Conservation (phyloP, 257 asterid species). For the Verbena officinalis region DNA sequence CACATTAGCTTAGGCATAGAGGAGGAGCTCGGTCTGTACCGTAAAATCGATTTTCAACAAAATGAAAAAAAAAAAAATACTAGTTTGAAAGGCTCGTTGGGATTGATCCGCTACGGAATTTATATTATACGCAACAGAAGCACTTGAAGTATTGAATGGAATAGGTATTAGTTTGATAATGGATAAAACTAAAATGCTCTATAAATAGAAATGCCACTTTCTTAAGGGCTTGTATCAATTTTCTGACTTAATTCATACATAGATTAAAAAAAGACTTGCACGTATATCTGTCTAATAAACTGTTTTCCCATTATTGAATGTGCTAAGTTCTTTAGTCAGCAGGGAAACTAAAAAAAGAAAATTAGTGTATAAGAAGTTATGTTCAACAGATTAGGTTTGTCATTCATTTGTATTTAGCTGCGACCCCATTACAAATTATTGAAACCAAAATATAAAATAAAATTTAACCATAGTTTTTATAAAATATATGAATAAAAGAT, state of each 20-base stretch:
- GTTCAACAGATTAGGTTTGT: background rate
- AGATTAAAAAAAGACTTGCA: constrained; percentile 3
- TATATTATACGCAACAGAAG: constrained; percentile 18
- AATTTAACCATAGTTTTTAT: too few species aligned
- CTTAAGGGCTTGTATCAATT: background rate
- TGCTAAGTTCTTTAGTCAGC: background rate
- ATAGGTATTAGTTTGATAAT: background rate
- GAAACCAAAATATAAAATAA: too few species aligned
- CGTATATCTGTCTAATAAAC: background rate
- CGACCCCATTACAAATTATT: too few species aligned
- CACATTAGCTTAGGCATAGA: too few species aligned
- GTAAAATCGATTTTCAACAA: too few species aligned
- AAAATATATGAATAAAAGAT: too few species aligned
- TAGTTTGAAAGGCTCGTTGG: too few species aligned
- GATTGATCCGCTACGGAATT: background rate
- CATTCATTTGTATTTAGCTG: too few species aligned
- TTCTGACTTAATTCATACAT: background rate
- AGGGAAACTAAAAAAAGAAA: background rate
- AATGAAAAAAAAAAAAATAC: too few species aligned
- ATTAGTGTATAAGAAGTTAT: too few species aligned
- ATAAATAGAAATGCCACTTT: background rate
- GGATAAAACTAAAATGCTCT: background rate
- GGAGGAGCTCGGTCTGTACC: too few species aligned
- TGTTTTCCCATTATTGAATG: background rate
- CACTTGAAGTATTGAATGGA: constrained; percentile 14